Evolutionary conservation across 2,329 filamentous ascomycete genomes (phyloP).

Genomic region (Sphaerostilbella broomeana): DNA sequence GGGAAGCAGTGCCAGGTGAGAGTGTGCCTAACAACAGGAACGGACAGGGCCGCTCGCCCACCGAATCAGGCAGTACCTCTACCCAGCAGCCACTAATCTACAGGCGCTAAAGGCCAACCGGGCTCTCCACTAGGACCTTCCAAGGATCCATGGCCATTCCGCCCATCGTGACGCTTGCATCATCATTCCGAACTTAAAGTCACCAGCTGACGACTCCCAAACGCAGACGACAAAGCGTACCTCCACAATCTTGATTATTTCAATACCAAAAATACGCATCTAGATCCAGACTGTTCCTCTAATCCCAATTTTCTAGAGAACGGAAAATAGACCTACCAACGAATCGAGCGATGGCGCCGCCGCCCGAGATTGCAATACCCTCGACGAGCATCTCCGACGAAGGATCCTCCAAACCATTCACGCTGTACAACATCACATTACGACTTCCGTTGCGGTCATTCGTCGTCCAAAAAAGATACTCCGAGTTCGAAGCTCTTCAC

Average conservation of each 20-base stretch:
- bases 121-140: conserved; percentile 9
- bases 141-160: conserved; percentile 5
- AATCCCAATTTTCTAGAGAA: background rate
- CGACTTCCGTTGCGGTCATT: conserved; percentile 70
- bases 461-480: conserved; percentile 75
- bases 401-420: conserved; percentile 57
- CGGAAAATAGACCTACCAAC: too few relatives aligned
- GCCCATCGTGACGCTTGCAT: conserved; percentile 4
- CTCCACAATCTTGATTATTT: too few relatives aligned
- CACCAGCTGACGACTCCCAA: background rate
- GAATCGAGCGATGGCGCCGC: conserved; percentile 56
- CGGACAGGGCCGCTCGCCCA: too few relatives aligned
- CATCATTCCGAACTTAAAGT: conserved; percentile 5
- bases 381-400: conserved; percentile 54
- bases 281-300: background rate
- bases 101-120: conserved; percentile 4
- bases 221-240: background rate
- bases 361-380: conserved; percentile 61
- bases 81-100: conserved; percentile 4
- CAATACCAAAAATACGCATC: background rate
- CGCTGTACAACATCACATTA: conserved; percentile 71
- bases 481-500: conserved; percentile 67
- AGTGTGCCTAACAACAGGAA: too few relatives aligned
- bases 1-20: too few relatives aligned
- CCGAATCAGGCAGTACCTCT: too few relatives aligned